A percentile compares a stretch with the other conserved stretches of the same genome.
Evolutionary conservation across 2,329 filamentous ascomycete species (phyloP).

Genomic region (Sclerotinia spermophila): DNA sequence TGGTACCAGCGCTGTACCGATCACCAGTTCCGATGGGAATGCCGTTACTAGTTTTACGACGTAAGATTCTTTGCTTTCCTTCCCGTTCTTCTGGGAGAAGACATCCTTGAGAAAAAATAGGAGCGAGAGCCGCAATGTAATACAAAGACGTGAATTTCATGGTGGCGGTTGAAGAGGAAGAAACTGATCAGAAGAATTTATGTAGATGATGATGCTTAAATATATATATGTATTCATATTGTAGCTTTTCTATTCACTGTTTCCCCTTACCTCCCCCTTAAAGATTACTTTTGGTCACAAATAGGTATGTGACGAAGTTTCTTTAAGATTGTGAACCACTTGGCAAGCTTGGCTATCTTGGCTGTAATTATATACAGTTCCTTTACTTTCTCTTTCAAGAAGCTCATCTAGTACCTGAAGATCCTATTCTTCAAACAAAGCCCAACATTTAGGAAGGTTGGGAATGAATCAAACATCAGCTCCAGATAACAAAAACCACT

Average conservation of each 20-base stretch:
- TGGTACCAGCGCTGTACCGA: conserved; percentile 41
- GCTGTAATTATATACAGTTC: background rate
- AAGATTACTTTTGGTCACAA: background rate
- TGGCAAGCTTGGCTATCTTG: conserved; percentile 6
- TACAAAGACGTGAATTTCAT: conserved; percentile 28
- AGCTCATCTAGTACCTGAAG: background rate
- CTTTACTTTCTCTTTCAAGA: background rate
- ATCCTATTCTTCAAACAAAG: background rate
- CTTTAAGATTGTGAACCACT: background rate
- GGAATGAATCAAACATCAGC: background rate
- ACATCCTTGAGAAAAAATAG: conserved; percentile 32
- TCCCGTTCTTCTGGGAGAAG: conserved; percentile 41
- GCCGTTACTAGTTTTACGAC: conserved; percentile 25
- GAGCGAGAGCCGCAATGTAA: conserved; percentile 22
- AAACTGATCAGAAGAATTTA: background rate
- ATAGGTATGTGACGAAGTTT: background rate
- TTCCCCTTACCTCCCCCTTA: background rate
- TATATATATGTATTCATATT: background rate
- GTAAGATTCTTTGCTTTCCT: conserved; percentile 21
- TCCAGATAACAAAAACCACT: background rate
- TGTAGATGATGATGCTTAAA: background rate
- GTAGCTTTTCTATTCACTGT: background rate
- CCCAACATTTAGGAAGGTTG: background rate
- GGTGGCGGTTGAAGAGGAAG: background rate
- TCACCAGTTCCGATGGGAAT: conserved; percentile 44